Percentiles rank a stretch among this genome's conserved stretches.
Evolutionary conservation across 2,329 filamentous ascomycete species (phyloP).

Genomic region (Cladosporium sp.): DNA sequence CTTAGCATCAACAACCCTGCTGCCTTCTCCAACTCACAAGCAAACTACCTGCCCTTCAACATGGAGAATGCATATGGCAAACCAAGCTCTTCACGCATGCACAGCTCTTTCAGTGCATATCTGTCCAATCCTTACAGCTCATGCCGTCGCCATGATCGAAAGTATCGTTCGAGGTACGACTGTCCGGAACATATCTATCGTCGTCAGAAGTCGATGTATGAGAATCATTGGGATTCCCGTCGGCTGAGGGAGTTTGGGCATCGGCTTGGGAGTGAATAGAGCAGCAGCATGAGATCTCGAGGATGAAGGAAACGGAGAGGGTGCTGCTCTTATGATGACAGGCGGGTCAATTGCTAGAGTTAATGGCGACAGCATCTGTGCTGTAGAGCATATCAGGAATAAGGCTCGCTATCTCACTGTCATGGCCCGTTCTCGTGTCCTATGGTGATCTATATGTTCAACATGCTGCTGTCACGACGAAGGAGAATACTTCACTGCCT

Average conservation of each 20-base stretch:
- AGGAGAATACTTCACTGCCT: no score
- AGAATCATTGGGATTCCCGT: neutral
- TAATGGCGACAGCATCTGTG: no score
- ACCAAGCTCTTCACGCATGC: neutral
- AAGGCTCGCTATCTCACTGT: neutral
- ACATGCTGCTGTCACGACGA: no score
- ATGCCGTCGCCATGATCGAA: constrained; percentile 10
- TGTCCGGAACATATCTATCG: constrained; percentile 5
- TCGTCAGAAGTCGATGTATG: neutral
- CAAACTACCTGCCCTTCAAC: constrained; percentile 19
- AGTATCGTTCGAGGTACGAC: neutral
- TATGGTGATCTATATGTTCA: neutral
- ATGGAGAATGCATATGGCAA: neutral
- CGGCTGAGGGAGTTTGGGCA: neutral
- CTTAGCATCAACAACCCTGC: constrained; percentile 19
- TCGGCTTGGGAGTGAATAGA: neutral
- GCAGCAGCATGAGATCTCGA: neutral
- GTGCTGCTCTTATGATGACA: no score
- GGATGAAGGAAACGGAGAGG: neutral
- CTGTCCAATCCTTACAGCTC: neutral
- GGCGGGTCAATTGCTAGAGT: no score
- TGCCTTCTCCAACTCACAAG: constrained; percentile 10
- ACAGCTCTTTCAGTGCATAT: constrained; percentile 38
- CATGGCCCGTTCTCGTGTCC: neutral
- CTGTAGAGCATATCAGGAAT: no score